These are phyloP conservation scores for Kazachstania kunashirensis DNA, from an alignment of 805 yeast species.

Conservation along the genomic window DNA sequence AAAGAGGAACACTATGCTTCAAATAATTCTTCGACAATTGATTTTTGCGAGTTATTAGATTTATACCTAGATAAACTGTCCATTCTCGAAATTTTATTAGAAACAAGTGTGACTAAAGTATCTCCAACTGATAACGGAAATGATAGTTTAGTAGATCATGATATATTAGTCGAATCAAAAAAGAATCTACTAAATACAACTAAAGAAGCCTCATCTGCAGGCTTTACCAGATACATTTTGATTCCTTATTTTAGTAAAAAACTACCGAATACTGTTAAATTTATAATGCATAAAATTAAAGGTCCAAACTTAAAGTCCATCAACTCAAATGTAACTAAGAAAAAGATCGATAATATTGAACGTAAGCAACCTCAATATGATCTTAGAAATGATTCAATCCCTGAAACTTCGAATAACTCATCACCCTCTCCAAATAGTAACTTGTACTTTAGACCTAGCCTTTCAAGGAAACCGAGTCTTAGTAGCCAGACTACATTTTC, in stretches of 20 bases:
- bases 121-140: neutral
- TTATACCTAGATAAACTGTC: slow-evolving; percentile 43
- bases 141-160: neutral
- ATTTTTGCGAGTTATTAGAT: slow-evolving; percentile 31
- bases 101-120: slow-evolving; percentile 15
- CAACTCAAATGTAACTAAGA: neutral
- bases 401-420: neutral
- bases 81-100: slow-evolving; percentile 42
- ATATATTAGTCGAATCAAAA: slow-evolving; percentile 17
- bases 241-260: slow-evolving; percentile 44
- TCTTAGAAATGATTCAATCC: neutral
- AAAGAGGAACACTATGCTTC: neutral
- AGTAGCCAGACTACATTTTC: neutral
- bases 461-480: slow-evolving; percentile 1
- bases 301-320: slow-evolving; percentile 34
- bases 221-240: slow-evolving; percentile 43
- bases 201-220: slow-evolving; percentile 34
- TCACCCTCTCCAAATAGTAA: neutral
- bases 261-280: slow-evolving; percentile 39
- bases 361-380: too few relatives aligned
- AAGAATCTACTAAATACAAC: slow-evolving; percentile 17
- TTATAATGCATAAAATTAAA: slow-evolving; percentile 39
- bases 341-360: too few relatives aligned
- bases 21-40: slow-evolving; percentile 4
- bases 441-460: neutral